Evolutionary conservation across 1,284 basidiomycete species (phyloP), one percentile per base, ranked within the genome.

Genomic region (Trichosporon sp.): DNA sequence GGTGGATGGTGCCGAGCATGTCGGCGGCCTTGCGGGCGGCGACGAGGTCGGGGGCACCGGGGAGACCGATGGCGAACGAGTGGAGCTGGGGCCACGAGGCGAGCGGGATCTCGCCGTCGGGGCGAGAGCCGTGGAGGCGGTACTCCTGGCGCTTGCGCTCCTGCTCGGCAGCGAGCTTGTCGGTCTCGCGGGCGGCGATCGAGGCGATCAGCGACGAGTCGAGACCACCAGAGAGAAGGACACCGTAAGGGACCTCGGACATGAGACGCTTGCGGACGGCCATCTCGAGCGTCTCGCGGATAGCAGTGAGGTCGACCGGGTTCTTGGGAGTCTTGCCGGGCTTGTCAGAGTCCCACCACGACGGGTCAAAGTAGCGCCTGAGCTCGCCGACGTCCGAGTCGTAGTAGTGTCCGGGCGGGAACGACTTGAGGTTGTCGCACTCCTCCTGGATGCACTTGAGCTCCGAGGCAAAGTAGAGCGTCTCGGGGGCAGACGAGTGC

Each of bases 231-330:
- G 90, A 93, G 61, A 99, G 85, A 44, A 99, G 85, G 11, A 99
- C 96, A 71, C 96, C 96, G 74, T 97, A 99, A 11, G 96, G 96
- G 2, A 99, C 96, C 81, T 99, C 67, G 61, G 91, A 93, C 96
- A 99, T 99, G 63, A 99, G 83, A 62, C 96, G 86, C 82, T 99
- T 99, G 73, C 89, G 87, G 52, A 99, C 96, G 11, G 96, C 92
- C 60, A 85, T 88, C 82, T 99, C 96, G 36, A 99, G 85, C 0
- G 89, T 85, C 78, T 91, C 88, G 56, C 94, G 86, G 46, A 97
- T 80, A 34, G 86, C 78, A 19, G 84, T 88, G 65, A 91, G 82
- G 79, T 99, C 88, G 19, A 84, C 86, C 6, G 86, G 75, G 57
- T 82, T 85, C 64, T 86, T 86, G 34, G 94, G 91, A 57, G 88